A percentile compares a stretch with the other conserved stretches of the same genome.
Evolutionary conservation across 768 basidiomycete species (phyloP).

Genomic region (Suillus lakei): DNA sequence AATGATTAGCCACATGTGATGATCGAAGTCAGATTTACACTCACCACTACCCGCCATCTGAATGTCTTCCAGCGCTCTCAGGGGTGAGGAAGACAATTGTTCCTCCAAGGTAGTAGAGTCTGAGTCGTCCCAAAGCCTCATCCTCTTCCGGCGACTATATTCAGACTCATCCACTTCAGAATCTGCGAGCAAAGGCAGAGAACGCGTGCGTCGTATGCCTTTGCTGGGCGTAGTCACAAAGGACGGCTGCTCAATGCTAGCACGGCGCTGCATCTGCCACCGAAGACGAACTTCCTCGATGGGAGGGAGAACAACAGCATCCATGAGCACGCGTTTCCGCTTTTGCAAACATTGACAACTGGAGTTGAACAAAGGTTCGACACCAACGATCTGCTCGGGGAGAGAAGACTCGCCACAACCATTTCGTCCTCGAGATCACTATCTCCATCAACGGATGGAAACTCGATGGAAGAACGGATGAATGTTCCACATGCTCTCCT

Average conservation of each 20-base stretch:
- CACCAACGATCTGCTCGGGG: constrained; percentile 13
- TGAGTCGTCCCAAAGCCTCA: constrained; percentile 27
- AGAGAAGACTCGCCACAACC: constrained; percentile 28
- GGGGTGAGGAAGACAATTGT: constrained; percentile 15
- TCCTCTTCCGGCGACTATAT: constrained; percentile 25
- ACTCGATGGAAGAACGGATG: constrained; percentile 36
- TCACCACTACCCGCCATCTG: constrained; percentile 40
- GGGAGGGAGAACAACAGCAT: constrained; percentile 54
- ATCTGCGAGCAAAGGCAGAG: constrained; percentile 26
- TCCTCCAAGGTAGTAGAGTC: constrained; percentile 3
- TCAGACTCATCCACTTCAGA: constrained; percentile 17
- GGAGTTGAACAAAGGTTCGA: background rate
- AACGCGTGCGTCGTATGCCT: constrained; percentile 31
- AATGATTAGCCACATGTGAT: constrained; percentile 2
- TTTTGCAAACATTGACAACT: constrained; percentile 38
- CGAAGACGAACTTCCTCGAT: constrained; percentile 33
- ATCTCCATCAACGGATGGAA: constrained; percentile 27
- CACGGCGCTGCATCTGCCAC: constrained; percentile 23
- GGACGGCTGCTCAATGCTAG: constrained; percentile 20
- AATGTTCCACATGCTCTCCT: constrained; percentile 27
- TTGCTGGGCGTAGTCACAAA: constrained; percentile 11
- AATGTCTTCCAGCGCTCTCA: constrained; percentile 29
- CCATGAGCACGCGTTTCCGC: constrained; percentile 55
- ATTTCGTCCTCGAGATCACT: constrained; percentile 37
- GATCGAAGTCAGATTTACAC: constrained; percentile 12